Conservation (phyloP, 805 yeast genomes). For the Starmera caribaea region DNA sequence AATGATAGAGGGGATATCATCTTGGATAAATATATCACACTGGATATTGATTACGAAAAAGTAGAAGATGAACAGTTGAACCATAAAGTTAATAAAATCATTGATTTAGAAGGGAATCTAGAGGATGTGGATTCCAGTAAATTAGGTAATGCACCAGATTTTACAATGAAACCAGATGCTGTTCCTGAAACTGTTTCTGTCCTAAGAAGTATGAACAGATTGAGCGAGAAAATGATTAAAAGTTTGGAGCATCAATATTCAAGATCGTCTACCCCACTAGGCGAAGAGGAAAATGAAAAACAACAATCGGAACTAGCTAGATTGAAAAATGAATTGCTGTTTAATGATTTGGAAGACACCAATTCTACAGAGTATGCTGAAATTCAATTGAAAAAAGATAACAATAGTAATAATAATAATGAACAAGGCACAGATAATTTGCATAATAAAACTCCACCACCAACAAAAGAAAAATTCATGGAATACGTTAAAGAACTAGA, state of each 20-base stretch:
- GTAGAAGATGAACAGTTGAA: constrained; percentile 31
- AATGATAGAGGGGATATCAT: constrained; percentile 78
- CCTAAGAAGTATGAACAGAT: constrained; percentile 79
- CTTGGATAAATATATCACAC: constrained; percentile 71
- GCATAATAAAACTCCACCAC: constrained; percentile 6
- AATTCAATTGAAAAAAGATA: constrained; percentile 18
- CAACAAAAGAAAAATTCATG: constrained; percentile 14
- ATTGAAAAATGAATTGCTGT: constrained; percentile 33
- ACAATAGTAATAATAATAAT: constrained; percentile 7
- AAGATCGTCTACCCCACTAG: constrained; percentile 23
- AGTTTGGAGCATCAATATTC: constrained; percentile 36
- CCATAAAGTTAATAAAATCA: constrained; percentile 52
- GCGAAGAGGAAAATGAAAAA: constrained; percentile 24
- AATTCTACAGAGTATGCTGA: constrained; percentile 43
- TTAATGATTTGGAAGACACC: constrained; percentile 41
- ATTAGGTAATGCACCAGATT: constrained; percentile 75
- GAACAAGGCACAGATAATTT: constrained; percentile 3
- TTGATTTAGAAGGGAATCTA: constrained; percentile 74
- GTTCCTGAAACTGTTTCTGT: constrained; percentile 62
- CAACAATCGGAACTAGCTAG: constrained; percentile 27
- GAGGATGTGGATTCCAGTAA: constrained; percentile 63
- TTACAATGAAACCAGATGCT: constrained; percentile 67
- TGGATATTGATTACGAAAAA: constrained; percentile 50
- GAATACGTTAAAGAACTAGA: constrained; percentile 12
- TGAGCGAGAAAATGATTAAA: constrained; percentile 72